These are phyloP conservation scores for Cryphonectria carpinicola DNA, from an alignment of 2,329 filamentous ascomycete genomes.

Conservation along the genomic window DNA sequence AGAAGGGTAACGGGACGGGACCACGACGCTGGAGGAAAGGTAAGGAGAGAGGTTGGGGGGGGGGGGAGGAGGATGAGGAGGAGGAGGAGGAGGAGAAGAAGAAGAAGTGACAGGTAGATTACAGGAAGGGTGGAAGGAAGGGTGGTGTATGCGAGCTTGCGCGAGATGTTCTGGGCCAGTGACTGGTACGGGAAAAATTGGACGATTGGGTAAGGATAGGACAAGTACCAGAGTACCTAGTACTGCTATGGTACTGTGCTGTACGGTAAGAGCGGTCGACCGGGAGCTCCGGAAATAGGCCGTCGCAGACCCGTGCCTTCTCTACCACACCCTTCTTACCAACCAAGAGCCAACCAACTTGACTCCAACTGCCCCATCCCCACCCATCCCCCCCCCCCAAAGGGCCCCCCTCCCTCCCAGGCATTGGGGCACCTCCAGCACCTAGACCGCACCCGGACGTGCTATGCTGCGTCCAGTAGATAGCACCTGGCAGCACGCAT, in stretches of 20 bases:
- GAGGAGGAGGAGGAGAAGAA: neutral
- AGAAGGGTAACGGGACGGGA: neutral
- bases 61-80: too few relatives aligned
- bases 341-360: neutral
- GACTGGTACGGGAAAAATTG: conserved; percentile 15
- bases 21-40: neutral
- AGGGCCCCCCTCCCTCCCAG: neutral
- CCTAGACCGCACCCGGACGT: neutral
- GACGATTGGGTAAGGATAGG: conserved; percentile 4
- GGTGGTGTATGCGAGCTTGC: conserved; percentile 14
- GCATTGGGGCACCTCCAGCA: neutral
- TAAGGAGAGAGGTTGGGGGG: too few relatives aligned
- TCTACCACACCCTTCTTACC: neutral
- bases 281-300: conserved; percentile 27
- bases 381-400: neutral
- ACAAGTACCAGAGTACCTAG: conserved; percentile 3
- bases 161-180: neutral
- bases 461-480: neutral
- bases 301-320: neutral
- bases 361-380: neutral
- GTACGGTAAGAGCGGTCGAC: conserved; percentile 24
- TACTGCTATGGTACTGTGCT: neutral
- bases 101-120: conserved; percentile 4
- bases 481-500: neutral
- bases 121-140: conserved; percentile 7